Percentiles rank a stretch among this genome's conserved stretches.
phyloP scores from a whole-genome alignment of 148 eudicot species.

The Beta vulgaris region DNA sequence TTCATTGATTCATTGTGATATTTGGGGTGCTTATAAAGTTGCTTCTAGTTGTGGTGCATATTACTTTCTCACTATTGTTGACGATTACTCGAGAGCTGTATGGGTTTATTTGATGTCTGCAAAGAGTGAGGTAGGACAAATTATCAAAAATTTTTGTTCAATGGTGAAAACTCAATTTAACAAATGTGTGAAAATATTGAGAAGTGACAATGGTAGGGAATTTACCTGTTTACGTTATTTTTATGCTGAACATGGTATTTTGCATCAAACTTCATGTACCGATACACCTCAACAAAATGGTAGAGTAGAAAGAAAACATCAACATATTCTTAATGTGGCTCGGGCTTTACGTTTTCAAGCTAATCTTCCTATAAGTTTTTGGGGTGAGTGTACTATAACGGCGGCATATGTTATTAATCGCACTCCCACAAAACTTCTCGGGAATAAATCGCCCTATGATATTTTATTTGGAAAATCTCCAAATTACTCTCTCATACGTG shows the following conservation, averaged over 20 bases:
- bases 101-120: background rate
- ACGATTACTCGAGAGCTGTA: too few relatives aligned
- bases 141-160: background rate
- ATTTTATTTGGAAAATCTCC: background rate
- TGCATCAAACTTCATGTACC: background rate
- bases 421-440: background rate
- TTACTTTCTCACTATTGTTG: too few relatives aligned
- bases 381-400: background rate
- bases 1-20: too few relatives aligned
- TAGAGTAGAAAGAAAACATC: too few relatives aligned
- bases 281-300: conserved; percentile 9
- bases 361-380: too few relatives aligned
- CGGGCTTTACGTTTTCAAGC: too few relatives aligned
- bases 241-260: background rate
- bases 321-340: too few relatives aligned
- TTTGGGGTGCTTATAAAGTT: too few relatives aligned
- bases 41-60: too few relatives aligned
- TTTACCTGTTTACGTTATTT: background rate
- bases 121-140: background rate
- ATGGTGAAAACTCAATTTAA: background rate
- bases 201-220: conserved; percentile 1
- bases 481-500: background rate
- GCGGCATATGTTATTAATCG: background rate
- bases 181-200: background rate
- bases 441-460: background rate